Base-by-base conservation (phyloP, 208 protist species). In the Phytomonas serpens region DNA sequence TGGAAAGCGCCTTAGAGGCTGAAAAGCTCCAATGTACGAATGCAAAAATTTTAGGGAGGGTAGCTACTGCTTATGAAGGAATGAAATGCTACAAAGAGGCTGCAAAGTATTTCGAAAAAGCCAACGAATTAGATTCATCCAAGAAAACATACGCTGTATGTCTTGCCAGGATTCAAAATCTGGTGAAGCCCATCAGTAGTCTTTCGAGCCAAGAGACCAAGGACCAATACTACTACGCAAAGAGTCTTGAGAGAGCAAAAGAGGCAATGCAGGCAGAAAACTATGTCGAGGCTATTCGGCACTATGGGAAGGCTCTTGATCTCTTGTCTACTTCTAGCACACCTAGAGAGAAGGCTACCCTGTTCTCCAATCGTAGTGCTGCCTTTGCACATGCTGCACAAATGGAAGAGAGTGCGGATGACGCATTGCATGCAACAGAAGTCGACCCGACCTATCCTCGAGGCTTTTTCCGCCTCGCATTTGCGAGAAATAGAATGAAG, bases 251-350 rank as follows among this genome's bases (percentile, higher is more conserved):
- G 67, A 80, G 80, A 29, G 90, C 78, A 4, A 92, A 81, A 52
- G 87, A 78, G 70, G 85, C 90, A 13, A 93, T 93, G 90, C 69
- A 67, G 70, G 77, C 76, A 42, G 79, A 77, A 6, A 85, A 85
- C 66, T 93, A 86, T 68, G 19, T 77, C 2, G 87, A 90, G 74
- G 88, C 90, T 4, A 81, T 90, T 19, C 88, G 88, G 10, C 83
- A 91, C 68, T 96, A 90, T 63, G 74, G 77, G 36, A 89, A 90
- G 73, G 88, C 88, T n/a, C 74, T 96, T 37, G 84, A 92, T 37
- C 75, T 89, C 29, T 69, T 87, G 30, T 74, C 81, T 27, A 66
- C 61, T 6, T 74, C 38, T 31, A 63, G 19, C 34, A 71, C 64
- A 32, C 32, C 67, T 30, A 68, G 82, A 2, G 86, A 89, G 34